phyloP scores from a whole-genome alignment of 2,329 filamentous ascomycete species.

The Keithomyces neogunnii region DNA sequence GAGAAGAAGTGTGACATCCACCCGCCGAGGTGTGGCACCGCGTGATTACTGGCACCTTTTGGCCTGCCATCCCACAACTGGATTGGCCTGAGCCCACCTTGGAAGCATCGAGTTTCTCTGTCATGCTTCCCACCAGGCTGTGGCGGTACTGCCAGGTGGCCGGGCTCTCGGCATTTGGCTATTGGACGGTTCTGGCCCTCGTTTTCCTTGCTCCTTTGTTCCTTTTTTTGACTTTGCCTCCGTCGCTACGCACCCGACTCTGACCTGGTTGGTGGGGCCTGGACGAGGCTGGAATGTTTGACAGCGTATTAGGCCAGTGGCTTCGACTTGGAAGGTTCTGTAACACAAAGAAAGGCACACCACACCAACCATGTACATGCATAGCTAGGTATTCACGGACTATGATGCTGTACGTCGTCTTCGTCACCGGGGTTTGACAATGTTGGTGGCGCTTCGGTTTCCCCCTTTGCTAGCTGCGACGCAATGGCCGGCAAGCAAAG shows the following conservation, averaged over 20 bases:
- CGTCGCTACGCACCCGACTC: too few species aligned
- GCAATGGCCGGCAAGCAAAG: too few species aligned
- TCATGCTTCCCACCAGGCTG: too few species aligned
- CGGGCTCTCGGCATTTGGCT: neutral
- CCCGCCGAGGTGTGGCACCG: neutral
- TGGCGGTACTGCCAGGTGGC: neutral
- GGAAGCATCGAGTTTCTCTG: neutral
- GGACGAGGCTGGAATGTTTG: too few species aligned
- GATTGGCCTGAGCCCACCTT: neutral
- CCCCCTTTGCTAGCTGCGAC: neutral
- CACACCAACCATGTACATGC: too few species aligned
- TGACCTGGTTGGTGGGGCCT: too few species aligned
- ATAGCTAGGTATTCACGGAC: too few species aligned
- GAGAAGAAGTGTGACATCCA: neutral
- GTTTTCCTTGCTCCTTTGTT: neutral
- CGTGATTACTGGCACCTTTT: neutral
- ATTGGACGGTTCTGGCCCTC: neutral
- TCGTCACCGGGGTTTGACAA: neutral
- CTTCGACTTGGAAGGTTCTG: too few species aligned
- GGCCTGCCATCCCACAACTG: neutral
- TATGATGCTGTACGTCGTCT: too few species aligned
- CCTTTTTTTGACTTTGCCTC: neutral
- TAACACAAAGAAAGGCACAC: too few species aligned
- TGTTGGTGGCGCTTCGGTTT: neutral
- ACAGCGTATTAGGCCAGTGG: too few species aligned